Conservation (phyloP, 305 asterid genomes). For the Solanum hybrid region DNA sequence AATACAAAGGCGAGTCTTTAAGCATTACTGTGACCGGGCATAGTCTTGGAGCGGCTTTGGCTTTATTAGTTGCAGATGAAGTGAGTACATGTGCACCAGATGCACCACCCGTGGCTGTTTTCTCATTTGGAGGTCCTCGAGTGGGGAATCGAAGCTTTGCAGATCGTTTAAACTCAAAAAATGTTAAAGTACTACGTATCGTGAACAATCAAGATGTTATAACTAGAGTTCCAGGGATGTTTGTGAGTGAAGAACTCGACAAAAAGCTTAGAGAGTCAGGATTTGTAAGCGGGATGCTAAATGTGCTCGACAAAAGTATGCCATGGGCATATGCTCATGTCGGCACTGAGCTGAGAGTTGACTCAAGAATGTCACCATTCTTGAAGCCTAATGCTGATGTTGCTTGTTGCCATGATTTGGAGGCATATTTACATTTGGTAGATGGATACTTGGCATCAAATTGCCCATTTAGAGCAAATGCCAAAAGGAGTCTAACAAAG, state of each 20-base stretch:
- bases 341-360: conserved; percentile 57
- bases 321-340: conserved; percentile 94
- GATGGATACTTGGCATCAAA: conserved; percentile 81
- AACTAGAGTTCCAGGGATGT: conserved; percentile 81
- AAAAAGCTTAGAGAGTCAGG: conserved; percentile 35
- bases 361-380: conserved; percentile 76
- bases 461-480: conserved; percentile 76
- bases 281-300: conserved; percentile 16
- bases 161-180: conserved; percentile 25
- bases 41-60: conserved; percentile 85
- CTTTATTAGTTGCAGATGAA: conserved; percentile 60
- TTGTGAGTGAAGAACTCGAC: conserved; percentile 65
- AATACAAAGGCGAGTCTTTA: conserved; percentile 66
- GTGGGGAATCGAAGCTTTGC: conserved; percentile 72
- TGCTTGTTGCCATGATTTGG: conserved; percentile 90
- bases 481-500: conserved; percentile 72
- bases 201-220: conserved; percentile 73
- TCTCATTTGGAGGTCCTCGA: conserved; percentile 88
- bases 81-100: conserved; percentile 43
- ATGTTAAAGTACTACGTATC: conserved; percentile 54
- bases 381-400: conserved; percentile 66
- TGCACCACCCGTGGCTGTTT: conserved; percentile 63
- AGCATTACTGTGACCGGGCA: conserved; percentile 89
- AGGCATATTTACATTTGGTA: conserved; percentile 78
- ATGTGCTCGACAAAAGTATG: conserved; percentile 48